Conservation (phyloP, 2,329 filamentous ascomycete genomes). For the Hypoxylon sp. region DNA sequence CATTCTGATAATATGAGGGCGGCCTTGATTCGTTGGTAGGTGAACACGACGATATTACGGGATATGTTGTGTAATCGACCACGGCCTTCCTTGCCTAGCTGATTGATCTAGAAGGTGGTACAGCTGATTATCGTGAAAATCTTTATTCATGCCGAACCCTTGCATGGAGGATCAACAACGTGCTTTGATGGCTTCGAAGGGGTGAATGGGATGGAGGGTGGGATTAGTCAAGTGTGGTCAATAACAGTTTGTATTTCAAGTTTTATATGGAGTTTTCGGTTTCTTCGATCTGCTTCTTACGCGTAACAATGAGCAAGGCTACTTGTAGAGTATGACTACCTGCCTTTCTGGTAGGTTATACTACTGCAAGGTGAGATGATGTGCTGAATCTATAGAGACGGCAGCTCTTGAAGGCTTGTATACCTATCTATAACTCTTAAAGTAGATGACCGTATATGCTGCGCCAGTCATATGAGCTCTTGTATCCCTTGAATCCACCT, state of each 20-base stretch:
- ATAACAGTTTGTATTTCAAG: background rate
- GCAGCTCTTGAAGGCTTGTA: no score
- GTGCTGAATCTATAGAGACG: no score
- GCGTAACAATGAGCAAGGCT: background rate
- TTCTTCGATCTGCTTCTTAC: background rate
- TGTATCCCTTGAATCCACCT: no score
- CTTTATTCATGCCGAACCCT: background rate
- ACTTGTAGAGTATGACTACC: background rate
- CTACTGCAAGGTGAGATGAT: background rate
- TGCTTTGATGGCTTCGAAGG: background rate
- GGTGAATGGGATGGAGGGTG: background rate
- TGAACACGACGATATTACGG: background rate
- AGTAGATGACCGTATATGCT: no score
- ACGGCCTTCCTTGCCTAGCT: background rate
- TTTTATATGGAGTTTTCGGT: background rate
- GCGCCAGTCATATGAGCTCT: no score
- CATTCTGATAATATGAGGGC: background rate
- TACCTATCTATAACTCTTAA: no score
- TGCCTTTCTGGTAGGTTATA: background rate
- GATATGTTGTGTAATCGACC: background rate
- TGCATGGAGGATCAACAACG: background rate
- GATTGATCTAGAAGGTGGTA: background rate
- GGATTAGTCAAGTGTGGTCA: background rate
- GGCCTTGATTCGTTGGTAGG: background rate
- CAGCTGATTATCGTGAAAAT: background rate